phyloP scores from a whole-genome alignment of 148 eudicot genomes.

The Pouteria glomerata region DNA sequence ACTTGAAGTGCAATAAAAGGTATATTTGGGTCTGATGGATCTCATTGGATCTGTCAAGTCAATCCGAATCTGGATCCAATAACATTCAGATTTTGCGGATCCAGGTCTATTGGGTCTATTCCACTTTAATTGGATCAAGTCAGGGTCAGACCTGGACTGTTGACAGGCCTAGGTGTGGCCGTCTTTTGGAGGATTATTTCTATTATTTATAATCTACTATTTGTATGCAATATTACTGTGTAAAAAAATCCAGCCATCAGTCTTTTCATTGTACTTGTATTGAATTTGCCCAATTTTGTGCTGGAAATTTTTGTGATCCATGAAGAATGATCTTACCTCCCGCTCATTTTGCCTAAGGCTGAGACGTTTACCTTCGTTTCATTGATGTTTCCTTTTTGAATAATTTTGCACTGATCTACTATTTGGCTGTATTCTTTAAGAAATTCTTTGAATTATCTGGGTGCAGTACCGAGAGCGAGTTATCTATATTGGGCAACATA shows the following conservation, averaged over 20 bases:
- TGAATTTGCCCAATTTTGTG: not conserved
- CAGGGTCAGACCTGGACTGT: too few species aligned
- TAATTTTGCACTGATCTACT: not conserved
- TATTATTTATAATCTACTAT: not conserved
- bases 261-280: not conserved
- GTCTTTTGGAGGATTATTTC: not conserved
- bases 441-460: slow-evolving; percentile 3
- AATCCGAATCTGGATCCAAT: too few species aligned
- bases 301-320: too few species aligned
- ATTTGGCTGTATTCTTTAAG: not conserved
- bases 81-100: too few species aligned
- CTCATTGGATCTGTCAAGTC: too few species aligned
- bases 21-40: too few species aligned
- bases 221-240: not conserved
- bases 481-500: slow-evolving; percentile 60
- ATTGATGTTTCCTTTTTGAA: not conserved
- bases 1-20: too few species aligned
- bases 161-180: not conserved
- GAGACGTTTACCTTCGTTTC: too few species aligned
- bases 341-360: too few species aligned
- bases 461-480: slow-evolving; percentile 83
- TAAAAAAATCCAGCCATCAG: not conserved
- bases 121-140: too few species aligned
- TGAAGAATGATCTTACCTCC: too few species aligned
- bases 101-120: too few species aligned